These are phyloP conservation scores for Ilex paraguariensis DNA, from an alignment of 305 asterid species.

Conservation along the genomic window DNA sequence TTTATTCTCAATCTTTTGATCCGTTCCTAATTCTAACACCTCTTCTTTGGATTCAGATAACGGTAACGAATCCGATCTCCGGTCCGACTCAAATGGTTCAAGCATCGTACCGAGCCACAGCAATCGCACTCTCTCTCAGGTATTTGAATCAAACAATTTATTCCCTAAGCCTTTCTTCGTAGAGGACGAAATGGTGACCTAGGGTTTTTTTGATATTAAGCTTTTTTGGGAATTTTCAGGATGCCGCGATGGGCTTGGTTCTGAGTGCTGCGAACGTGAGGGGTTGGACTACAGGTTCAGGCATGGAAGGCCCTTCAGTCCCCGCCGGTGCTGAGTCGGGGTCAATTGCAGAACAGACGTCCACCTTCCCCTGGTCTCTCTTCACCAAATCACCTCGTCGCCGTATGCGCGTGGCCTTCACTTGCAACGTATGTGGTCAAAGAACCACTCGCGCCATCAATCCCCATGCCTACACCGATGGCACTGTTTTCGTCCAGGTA, in stretches of 20 bases:
- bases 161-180: background rate
- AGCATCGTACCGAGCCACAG: no score
- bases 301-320: conserved; percentile 85
- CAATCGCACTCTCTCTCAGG: no score
- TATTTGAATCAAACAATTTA: no score
- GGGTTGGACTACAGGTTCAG: conserved; percentile 98
- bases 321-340: conserved; percentile 56
- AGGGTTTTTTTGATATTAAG: background rate
- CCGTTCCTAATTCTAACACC: no score
- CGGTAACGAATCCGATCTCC: no score
- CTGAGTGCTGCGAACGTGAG: conserved; percentile 76
- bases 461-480: conserved; percentile 96
- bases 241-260: conserved; percentile 89
- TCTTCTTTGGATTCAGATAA: no score
- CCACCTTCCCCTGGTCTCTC: conserved; percentile 97
- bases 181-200: background rate
- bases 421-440: conserved; percentile 93
- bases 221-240: conserved; percentile 34
- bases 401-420: conserved; percentile 91
- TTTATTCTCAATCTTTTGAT: no score
- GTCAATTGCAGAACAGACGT: conserved; percentile 43
- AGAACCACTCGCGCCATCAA: conserved; percentile 97
- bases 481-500: conserved; percentile 98
- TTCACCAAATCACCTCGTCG: conserved; percentile 94
- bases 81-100: no score